Conservation (phyloP, 495 filamentous ascomycete species). For the Penicillium diatomitis region DNA sequence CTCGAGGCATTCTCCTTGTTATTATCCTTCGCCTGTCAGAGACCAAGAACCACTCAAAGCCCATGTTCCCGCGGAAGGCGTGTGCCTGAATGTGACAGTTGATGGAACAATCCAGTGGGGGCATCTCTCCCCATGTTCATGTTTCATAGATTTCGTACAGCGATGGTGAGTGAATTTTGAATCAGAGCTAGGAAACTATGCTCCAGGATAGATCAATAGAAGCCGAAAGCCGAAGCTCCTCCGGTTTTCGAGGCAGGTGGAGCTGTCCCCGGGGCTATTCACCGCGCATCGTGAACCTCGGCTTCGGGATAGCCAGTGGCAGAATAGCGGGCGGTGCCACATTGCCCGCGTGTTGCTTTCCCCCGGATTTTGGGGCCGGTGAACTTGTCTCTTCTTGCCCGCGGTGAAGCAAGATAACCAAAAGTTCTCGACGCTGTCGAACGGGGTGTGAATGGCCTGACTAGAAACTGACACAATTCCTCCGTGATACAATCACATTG, state of each 20-base stretch:
- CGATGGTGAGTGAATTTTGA: too few relatives aligned
- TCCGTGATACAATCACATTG: neutral
- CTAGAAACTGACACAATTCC: slow-evolving; percentile 2
- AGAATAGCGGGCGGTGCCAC: slow-evolving; percentile 30
- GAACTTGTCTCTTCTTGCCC: slow-evolving; percentile 9
- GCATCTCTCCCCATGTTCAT: too few relatives aligned
- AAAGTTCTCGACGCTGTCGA: slow-evolving; percentile 5
- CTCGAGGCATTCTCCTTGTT: too few relatives aligned
- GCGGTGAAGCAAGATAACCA: neutral
- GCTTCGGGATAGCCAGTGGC: slow-evolving; percentile 22
- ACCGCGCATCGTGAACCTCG: slow-evolving; percentile 21
- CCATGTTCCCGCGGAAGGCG: too few relatives aligned
- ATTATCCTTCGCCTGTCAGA: too few relatives aligned
- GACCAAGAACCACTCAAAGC: too few relatives aligned
- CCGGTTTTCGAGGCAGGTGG: too few relatives aligned
- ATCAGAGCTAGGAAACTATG: too few relatives aligned
- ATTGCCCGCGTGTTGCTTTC: slow-evolving; percentile 18
- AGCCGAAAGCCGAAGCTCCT: neutral
- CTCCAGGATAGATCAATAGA: neutral
- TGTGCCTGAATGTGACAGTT: too few relatives aligned
- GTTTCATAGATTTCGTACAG: too few relatives aligned
- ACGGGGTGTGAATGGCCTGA: slow-evolving; percentile 1
- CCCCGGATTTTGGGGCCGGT: slow-evolving; percentile 22
- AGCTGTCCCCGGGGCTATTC: too few relatives aligned
- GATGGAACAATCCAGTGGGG: too few relatives aligned